Conservation (phyloP, 75 land plant genomes). For the Selaginella tamariscina region DNA sequence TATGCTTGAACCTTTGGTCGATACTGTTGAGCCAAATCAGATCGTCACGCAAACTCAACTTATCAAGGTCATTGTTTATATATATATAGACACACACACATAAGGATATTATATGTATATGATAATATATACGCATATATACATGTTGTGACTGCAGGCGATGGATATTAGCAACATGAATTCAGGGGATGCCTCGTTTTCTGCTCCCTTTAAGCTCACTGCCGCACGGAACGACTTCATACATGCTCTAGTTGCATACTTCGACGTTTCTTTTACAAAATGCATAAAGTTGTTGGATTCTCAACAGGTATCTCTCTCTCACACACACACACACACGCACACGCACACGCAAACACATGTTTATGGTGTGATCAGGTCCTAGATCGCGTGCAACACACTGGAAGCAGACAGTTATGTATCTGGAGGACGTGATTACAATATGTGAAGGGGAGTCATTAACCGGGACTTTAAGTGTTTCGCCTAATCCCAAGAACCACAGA, state of each 20-base stretch:
- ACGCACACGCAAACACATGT: no score
- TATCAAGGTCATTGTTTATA: constrained; percentile 48
- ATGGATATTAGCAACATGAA: constrained; percentile 95
- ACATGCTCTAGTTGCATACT: constrained; percentile 95
- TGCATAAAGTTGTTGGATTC: constrained; percentile 79
- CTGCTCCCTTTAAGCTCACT: constrained; percentile 86
- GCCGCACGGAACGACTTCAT: constrained; percentile 84
- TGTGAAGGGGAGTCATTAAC: constrained; percentile 75
- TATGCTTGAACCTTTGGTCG: constrained; percentile 92
- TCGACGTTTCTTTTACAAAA: constrained; percentile 93
- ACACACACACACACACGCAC: no score
- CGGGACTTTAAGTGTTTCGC: constrained; percentile 72
- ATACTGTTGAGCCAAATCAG: constrained; percentile 82
- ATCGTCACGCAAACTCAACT: constrained; percentile 79
- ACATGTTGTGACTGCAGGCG: constrained; percentile 40
- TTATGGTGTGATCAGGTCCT: constrained; percentile 47
- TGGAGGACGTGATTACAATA: constrained; percentile 84
- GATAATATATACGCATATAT: background rate
- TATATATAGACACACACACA: background rate
- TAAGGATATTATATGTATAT: background rate
- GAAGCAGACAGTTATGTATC: constrained; percentile 94
- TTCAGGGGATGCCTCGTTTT: constrained; percentile 89
- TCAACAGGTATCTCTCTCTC: constrained; percentile 75
- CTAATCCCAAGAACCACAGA: constrained; percentile 75
- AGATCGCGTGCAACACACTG: constrained; percentile 83